Conservation (phyloP, 768 basidiomycete species). For the Auriculariales sp. region DNA sequence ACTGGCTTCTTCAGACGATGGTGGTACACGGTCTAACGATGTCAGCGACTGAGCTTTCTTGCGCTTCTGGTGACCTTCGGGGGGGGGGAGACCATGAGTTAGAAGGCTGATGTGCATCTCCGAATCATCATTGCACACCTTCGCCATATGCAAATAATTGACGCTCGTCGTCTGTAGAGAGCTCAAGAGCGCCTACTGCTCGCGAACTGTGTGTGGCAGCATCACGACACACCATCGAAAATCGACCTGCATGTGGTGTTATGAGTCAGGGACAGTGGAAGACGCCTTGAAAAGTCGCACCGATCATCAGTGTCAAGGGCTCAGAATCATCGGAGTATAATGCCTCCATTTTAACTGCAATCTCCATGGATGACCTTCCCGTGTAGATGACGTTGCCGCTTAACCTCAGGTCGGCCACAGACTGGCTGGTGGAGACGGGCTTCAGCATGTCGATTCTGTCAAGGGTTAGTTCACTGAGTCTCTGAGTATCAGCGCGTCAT, state of each 20-base stretch:
- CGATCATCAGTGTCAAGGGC: constrained; percentile 47
- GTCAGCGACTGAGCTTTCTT: constrained; percentile 37
- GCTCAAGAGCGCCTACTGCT: constrained; percentile 45
- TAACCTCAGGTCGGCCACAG: constrained; percentile 51
- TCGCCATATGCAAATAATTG: constrained; percentile 51
- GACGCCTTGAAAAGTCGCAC: constrained; percentile 19
- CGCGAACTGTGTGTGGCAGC: constrained; percentile 47
- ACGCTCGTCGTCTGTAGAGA: constrained; percentile 47
- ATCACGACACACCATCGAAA: constrained; percentile 79
- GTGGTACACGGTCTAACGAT: constrained; percentile 60
- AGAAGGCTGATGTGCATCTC: background rate
- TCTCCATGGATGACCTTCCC: constrained; percentile 66
- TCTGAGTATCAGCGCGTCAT: constrained; percentile 3
- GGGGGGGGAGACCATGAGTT: too few relatives aligned
- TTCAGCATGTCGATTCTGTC: constrained; percentile 53
- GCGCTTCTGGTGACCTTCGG: constrained; percentile 43
- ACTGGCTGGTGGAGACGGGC: constrained; percentile 25
- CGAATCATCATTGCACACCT: too few relatives aligned
- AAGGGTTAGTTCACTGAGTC: too few relatives aligned
- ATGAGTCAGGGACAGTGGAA: background rate
- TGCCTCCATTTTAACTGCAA: constrained; percentile 75
- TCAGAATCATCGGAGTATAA: constrained; percentile 32
- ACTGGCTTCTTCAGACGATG: constrained; percentile 51
- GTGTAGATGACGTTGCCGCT: constrained; percentile 74
- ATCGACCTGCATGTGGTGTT: constrained; percentile 42